These are phyloP conservation scores for Penicillium sclerotigenum DNA, from an alignment of 2,329 filamentous ascomycete species.

Conservation along the genomic window DNA sequence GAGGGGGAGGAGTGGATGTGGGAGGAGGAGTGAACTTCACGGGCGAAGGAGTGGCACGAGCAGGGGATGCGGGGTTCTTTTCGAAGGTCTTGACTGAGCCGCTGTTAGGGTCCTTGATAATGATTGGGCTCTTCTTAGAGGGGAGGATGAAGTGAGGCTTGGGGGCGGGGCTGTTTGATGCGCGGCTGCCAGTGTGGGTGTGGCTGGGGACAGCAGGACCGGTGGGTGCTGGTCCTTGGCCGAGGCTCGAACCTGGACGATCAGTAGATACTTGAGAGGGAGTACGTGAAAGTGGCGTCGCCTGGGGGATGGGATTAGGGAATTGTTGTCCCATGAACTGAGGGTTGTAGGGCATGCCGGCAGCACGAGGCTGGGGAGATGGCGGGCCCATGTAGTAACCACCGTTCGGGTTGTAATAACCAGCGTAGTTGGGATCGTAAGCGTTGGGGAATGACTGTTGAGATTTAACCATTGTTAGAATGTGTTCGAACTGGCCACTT, in stretches of 20 bases:
- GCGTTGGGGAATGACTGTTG: slow-evolving; percentile 61
- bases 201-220: slow-evolving; percentile 50
- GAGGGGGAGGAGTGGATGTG: slow-evolving; percentile 77
- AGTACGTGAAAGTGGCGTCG: slow-evolving; percentile 73
- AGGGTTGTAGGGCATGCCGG: slow-evolving; percentile 50
- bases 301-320: slow-evolving; percentile 49
- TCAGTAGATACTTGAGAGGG: slow-evolving; percentile 75
- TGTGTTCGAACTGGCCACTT: slow-evolving; percentile 67
- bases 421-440: slow-evolving; percentile 47
- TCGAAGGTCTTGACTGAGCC: slow-evolving; percentile 70
- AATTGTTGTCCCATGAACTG: slow-evolving; percentile 35
- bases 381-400: slow-evolving; percentile 45
- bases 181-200: slow-evolving; percentile 53
- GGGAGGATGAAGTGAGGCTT: slow-evolving; percentile 64
- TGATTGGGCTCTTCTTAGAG: slow-evolving; percentile 69
- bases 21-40: slow-evolving; percentile 65
- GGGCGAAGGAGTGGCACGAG: slow-evolving; percentile 55
- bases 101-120: slow-evolving; percentile 79
- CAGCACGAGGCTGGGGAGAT: slow-evolving; percentile 48
- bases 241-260: slow-evolving; percentile 58
- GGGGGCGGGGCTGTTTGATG: slow-evolving; percentile 56
- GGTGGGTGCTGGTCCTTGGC: slow-evolving; percentile 53
- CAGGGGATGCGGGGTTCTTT: slow-evolving; percentile 62
- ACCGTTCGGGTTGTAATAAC: slow-evolving; percentile 38
- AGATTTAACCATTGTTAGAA: slow-evolving; percentile 62